These are phyloP conservation scores for Rhizophora mangle DNA, from an alignment of 345 rosid species.

Conservation along the genomic window DNA sequence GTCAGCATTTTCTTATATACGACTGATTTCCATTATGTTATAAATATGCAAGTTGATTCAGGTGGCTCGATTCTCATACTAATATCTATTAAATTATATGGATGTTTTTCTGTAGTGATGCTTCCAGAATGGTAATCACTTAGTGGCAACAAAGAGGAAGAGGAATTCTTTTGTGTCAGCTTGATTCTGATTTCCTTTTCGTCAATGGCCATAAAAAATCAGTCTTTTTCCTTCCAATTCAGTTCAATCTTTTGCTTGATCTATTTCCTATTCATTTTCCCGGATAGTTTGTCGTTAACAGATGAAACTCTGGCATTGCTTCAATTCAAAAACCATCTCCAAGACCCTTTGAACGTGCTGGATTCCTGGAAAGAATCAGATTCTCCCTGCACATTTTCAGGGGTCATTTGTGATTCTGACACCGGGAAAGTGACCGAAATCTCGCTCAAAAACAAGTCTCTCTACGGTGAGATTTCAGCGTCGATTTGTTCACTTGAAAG, in stretches of 20 bases:
- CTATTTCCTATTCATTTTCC: conserved; percentile 29
- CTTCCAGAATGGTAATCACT: conserved; percentile 12
- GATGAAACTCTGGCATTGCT: conserved; percentile 60
- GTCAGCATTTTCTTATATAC: background rate
- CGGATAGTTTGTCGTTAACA: conserved; percentile 34
- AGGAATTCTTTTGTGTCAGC: too few species aligned
- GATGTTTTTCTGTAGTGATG: conserved; percentile 15
- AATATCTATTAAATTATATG: background rate
- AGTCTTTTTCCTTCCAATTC: conserved; percentile 12
- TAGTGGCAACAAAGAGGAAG: too few species aligned
- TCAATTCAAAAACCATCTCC: conserved; percentile 52
- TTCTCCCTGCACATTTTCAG: conserved; percentile 59
- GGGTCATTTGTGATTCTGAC: conserved; percentile 49
- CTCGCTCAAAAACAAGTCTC: conserved; percentile 44
- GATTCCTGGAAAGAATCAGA: conserved; percentile 62
- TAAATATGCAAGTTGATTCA: too few species aligned
- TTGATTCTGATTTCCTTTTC: background rate
- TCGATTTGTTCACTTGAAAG: conserved; percentile 46
- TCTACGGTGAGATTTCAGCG: conserved; percentile 64
- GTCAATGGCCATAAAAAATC: conserved; percentile 5
- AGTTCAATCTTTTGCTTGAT: conserved; percentile 10
- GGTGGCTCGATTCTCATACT: background rate
- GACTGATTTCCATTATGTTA: background rate
- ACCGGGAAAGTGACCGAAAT: conserved; percentile 53
- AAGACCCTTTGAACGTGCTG: conserved; percentile 52